Base-by-base conservation (phyloP, 2,329 filamentous ascomycete species). In the Claviceps sp. region DNA sequence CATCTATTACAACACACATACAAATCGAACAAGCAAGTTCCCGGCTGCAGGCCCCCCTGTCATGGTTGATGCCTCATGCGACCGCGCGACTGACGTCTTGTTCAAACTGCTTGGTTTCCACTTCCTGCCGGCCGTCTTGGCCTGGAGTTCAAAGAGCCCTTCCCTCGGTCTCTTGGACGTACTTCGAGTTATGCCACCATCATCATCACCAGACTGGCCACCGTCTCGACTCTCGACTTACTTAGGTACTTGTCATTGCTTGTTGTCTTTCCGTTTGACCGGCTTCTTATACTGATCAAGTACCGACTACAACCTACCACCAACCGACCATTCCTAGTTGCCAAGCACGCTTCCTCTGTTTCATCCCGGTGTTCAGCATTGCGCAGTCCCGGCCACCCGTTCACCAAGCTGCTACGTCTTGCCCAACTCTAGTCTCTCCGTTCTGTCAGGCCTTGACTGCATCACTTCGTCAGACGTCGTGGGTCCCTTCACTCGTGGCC, bases 401-500 rank as follows among this genome's bases (percentile, higher is more conserved):
- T 40, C 50, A n/a, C 16, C 38, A 30, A 19, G 46, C 46, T 30
- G 16, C 43, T 30, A 16, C 22, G 26, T 26, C 43, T 30, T 30
- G 43, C 16, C 22, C 43, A 26, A 16, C 34, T 46, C 44, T 46
- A 10, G 14, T 26, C 13, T n/a, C 26, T 19, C 11, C 3, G 8
- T 46, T 46, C 16, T 11, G 44, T 37, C 44, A 17, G 44, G 44
- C 44, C 7, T 46, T 46, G n/a, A 34, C 44, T 48, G 34, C 17
- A 34, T 41, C 26, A 24, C 39, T 52, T 38, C 38, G 54, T 58
- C 61, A 61, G 56, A 56, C 58, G 59, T 61, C 55, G 57, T 62
- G 59, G 55, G 57, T 61, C 56, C 30, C 57, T 62, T 17, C 64
- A 61, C 63, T 62, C 60, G 63, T 60, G 58, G 58, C 56, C 58